Base-by-base conservation (phyloP, 2,329 filamentous ascomycete genomes). In the Podosphaera aphanis region DNA sequence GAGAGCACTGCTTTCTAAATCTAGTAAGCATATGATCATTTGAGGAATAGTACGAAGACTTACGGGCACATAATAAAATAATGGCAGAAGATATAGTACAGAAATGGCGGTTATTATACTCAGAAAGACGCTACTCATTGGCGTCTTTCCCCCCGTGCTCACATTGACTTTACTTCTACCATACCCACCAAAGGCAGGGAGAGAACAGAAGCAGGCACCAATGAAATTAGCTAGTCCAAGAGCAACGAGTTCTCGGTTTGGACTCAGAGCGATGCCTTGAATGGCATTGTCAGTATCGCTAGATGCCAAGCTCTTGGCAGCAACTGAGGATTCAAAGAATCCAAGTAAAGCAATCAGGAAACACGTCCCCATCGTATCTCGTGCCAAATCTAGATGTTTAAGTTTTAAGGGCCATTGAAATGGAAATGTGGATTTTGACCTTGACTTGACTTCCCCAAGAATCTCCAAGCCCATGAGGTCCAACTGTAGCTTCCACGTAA, bases 271-370 rank as follows among this genome's bases (percentile, higher is more conserved):
- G 59, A 94, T 83, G 27, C 77, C 80, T 49, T 82, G 73, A 27
- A 94, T 78, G 8, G 74, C 74, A 50, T n/a, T n/a, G n/a, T 79
- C 73, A 37, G 73, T 64, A 10, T 59, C 61, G 5, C 66, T 67
- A 42, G 66, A 66, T 13, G 80, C 81, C 2, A 98, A 65, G 50
- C 83, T 88, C 63, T 95, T 95, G 31, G 90, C 90, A 1, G 90
- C 90, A 11, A 98, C 85, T 0, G 85, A 93, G 2, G 84, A 93
- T 62, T 98, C 90, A 56, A 98, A 98, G 63, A 98, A 98, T n/a
- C 90, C 90, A 0, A 98, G 75, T 20, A 98, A 69, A 0, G 86
- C 84, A 51, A 98, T 93, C 46, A 95, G 69, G 57, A 98, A 93
- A 0, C 84, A 81, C 0, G 90, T 95, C 44, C 83, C 79, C 70